phyloP scores from a whole-genome alignment of 805 yeast species.

The Ogataea paraovalis region DNA sequence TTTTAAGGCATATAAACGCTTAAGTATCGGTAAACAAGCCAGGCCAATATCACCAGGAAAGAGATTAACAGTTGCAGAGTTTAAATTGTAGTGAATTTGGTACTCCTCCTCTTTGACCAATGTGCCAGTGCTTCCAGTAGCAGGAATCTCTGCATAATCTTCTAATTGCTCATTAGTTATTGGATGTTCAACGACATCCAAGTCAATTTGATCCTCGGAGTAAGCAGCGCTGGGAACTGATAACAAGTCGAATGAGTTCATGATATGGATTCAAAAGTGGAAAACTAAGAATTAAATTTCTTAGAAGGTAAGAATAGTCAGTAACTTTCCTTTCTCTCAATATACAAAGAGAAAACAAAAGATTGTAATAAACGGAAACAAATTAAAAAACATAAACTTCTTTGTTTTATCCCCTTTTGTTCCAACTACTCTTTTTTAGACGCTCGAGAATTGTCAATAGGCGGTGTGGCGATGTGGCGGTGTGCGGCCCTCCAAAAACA shows the following conservation, averaged over 20 bases:
- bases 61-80: constrained; percentile 24
- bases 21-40: constrained; percentile 29
- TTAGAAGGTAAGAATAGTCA: too few relatives aligned
- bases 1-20: constrained; percentile 33
- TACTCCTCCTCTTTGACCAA: constrained; percentile 13
- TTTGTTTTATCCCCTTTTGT: too few relatives aligned
- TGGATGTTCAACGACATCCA: constrained; percentile 8
- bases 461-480: too few relatives aligned
- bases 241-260: constrained; percentile 19
- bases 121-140: constrained; percentile 14
- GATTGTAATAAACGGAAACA: too few relatives aligned
- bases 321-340: too few relatives aligned
- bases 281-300: too few relatives aligned
- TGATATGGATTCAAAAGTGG: too few relatives aligned
- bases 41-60: constrained; percentile 26
- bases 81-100: constrained; percentile 25
- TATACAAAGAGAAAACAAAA: too few relatives aligned
- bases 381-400: too few relatives aligned
- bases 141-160: constrained; percentile 6
- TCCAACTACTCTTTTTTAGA: too few relatives aligned
- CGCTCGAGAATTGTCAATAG: not conserved
- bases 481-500: too few relatives aligned
- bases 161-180: constrained; percentile 7
- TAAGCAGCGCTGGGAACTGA: constrained; percentile 16
- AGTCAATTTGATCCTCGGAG: constrained; percentile 12